Conservation (phyloP, 2,329 filamentous ascomycete genomes). For the Ophiocordyceps camponoti-leonardi region DNA sequence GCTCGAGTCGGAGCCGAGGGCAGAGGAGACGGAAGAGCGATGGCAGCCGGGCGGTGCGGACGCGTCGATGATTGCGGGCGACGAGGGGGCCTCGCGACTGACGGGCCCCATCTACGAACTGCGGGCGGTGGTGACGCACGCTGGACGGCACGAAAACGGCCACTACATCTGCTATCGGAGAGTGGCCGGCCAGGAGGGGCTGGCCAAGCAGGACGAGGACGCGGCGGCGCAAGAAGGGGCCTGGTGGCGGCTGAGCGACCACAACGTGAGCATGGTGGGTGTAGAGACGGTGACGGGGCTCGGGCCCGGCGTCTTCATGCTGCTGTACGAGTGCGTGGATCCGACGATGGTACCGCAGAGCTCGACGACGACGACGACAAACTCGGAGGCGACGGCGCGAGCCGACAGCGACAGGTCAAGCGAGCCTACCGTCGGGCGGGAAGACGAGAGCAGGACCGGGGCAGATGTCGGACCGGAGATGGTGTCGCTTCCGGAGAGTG, state of each 20-base stretch:
- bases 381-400: slow-evolving; percentile 6
- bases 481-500: background rate
- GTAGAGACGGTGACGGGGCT: slow-evolving; percentile 60
- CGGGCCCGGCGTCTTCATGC: slow-evolving; percentile 73
- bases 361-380: slow-evolving; percentile 8
- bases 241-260: slow-evolving; percentile 90
- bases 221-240: slow-evolving; percentile 3
- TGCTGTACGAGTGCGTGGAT: slow-evolving; percentile 76
- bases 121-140: slow-evolving; percentile 73
- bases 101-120: slow-evolving; percentile 54
- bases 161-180: slow-evolving; percentile 88
- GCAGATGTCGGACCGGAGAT: background rate
- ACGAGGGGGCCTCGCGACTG: slow-evolving; percentile 28
- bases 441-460: background rate
- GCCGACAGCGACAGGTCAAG: background rate
- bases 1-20: background rate
- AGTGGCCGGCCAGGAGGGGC: slow-evolving; percentile 18
- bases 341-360: slow-evolving; percentile 25
- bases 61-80: slow-evolving; percentile 55
- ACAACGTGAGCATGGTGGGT: slow-evolving; percentile 57
- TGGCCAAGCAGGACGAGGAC: slow-evolving; percentile 1
- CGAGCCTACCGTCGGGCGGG: background rate
- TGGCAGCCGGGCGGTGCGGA: slow-evolving; percentile 51
- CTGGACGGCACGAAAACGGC: slow-evolving; percentile 81
- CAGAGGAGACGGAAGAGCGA: slow-evolving; percentile 30